Conservation (phyloP, 495 filamentous ascomycete species). For the Patellaria atrata region DNA sequence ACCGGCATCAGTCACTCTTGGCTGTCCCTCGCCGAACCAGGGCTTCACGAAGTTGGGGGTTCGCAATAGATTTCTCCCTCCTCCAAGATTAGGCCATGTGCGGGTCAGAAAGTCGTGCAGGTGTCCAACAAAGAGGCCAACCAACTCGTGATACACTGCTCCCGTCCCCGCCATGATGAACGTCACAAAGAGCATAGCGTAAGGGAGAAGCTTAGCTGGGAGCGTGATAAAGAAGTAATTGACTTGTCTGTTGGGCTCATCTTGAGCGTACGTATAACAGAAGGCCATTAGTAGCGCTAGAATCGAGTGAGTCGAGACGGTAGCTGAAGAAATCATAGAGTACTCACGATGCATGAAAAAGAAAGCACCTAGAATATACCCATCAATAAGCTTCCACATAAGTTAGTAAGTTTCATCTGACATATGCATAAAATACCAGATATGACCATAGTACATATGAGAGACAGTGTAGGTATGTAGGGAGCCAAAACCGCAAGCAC, state of each 20-base stretch:
- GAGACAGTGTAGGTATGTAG: slow-evolving; percentile 66
- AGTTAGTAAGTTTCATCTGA: slow-evolving; percentile 25
- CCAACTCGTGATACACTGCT: slow-evolving; percentile 40
- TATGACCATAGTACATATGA: no score
- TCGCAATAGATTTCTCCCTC: slow-evolving; percentile 52
- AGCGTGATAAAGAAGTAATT: slow-evolving; percentile 66
- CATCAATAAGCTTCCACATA: slow-evolving; percentile 37
- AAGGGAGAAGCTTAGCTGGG: slow-evolving; percentile 58
- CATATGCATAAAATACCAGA: no score
- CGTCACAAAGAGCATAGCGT: slow-evolving; percentile 55
- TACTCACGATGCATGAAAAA: slow-evolving; percentile 43
- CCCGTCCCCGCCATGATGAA: slow-evolving; percentile 40
- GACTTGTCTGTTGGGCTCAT: slow-evolving; percentile 56
- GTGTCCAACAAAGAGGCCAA: slow-evolving; percentile 68
- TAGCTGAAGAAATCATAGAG: slow-evolving; percentile 6
- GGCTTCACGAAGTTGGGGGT: slow-evolving; percentile 54
- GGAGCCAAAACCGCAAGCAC: slow-evolving; percentile 68
- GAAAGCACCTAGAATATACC: slow-evolving; percentile 32
- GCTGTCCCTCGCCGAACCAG: slow-evolving; percentile 39
- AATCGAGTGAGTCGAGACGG: slow-evolving; percentile 20
- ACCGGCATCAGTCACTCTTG: no score
- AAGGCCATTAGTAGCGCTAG: slow-evolving; percentile 60
- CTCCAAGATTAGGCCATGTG: slow-evolving; percentile 71
- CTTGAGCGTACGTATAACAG: slow-evolving; percentile 68
- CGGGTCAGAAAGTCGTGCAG: slow-evolving; percentile 72